These are phyloP conservation scores for Penicillium fimorum DNA, from an alignment of 495 filamentous ascomycete genomes.

Conservation along the genomic window DNA sequence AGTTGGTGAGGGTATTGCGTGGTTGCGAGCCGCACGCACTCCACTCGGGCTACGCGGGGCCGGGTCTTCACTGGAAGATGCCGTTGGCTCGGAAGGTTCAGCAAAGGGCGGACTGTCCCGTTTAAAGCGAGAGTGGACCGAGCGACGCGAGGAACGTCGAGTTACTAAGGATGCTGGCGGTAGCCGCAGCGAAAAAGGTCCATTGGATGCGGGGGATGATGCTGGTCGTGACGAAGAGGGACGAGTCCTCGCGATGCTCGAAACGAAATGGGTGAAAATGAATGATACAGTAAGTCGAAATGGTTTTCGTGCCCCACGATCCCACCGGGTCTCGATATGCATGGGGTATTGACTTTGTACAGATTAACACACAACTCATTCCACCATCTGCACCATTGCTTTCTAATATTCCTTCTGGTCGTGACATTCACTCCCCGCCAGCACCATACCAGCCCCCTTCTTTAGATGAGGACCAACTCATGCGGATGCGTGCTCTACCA, in stretches of 20 bases:
- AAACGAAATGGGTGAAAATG: slow-evolving; percentile 84
- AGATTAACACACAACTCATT: slow-evolving; percentile 80
- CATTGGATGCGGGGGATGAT: slow-evolving; percentile 72
- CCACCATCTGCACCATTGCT: slow-evolving; percentile 68
- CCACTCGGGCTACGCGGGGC: slow-evolving; percentile 59
- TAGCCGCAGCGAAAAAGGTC: slow-evolving; percentile 53
- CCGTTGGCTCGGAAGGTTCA: slow-evolving; percentile 17
- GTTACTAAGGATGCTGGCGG: slow-evolving; percentile 72
- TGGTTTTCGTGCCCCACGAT: background rate
- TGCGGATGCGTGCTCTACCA: slow-evolving; percentile 46
- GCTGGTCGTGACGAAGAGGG: slow-evolving; percentile 81
- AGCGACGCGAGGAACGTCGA: slow-evolving; percentile 48
- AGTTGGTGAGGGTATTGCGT: slow-evolving; percentile 78
- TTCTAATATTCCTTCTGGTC: slow-evolving; percentile 76
- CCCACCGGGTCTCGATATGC: background rate
- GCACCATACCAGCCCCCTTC: slow-evolving; percentile 57
- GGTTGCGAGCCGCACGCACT: slow-evolving; percentile 70
- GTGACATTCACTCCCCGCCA: slow-evolving; percentile 72
- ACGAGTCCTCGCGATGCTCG: slow-evolving; percentile 81
- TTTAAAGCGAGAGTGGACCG: slow-evolving; percentile 51
- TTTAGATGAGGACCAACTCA: slow-evolving; percentile 56
- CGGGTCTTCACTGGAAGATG: slow-evolving; percentile 17
- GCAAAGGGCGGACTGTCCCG: slow-evolving; percentile 49
- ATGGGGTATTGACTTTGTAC: slow-evolving; percentile 5
- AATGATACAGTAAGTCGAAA: slow-evolving; percentile 77